Conservation (phyloP, 371 early-diverging fungal species). For the Mucor indicus region DNA sequence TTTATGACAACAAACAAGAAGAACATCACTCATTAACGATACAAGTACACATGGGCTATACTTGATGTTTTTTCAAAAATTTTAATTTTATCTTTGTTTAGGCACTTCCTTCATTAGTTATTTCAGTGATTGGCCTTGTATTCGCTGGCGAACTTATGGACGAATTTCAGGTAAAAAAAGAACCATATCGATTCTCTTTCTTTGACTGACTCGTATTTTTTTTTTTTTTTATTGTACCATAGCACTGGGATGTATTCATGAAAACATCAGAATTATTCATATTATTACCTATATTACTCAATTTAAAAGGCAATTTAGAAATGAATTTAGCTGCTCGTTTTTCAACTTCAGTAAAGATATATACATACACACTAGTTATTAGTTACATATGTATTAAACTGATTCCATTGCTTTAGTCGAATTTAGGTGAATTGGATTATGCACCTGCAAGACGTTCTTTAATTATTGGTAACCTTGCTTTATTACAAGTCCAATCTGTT, state of each 20-base stretch:
- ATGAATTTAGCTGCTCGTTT: slow-evolving; percentile 83
- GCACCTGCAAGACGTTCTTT: slow-evolving; percentile 45
- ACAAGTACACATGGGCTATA: too few relatives aligned
- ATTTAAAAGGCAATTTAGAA: slow-evolving; percentile 87
- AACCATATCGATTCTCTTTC: too few relatives aligned
- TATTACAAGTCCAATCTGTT: slow-evolving; percentile 71
- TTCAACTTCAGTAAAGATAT: slow-evolving; percentile 76
- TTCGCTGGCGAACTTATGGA: slow-evolving; percentile 72
- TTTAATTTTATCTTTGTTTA: slow-evolving; percentile 16
- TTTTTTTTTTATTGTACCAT: slow-evolving; percentile 5
- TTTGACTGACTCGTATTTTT: too few relatives aligned
- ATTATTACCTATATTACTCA: slow-evolving; percentile 78
- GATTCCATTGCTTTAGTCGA: too few relatives aligned
- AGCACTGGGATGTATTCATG: slow-evolving; percentile 71
- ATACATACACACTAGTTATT: too few relatives aligned
- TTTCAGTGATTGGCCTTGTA: slow-evolving; percentile 72
- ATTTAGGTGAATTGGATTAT: slow-evolving; percentile 63
- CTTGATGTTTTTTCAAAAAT: too few relatives aligned
- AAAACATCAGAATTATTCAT: slow-evolving; percentile 75
- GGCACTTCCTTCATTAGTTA: slow-evolving; percentile 71
- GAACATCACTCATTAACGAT: too few relatives aligned
- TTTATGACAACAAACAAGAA: too few relatives aligned
- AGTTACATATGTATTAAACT: too few relatives aligned
- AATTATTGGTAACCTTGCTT: slow-evolving; percentile 64
- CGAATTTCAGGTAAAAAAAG: slow-evolving; percentile 62